Base-by-base conservation (phyloP, 176 grass and related monocot genomes). In the Bolboschoenus planiculmis region DNA sequence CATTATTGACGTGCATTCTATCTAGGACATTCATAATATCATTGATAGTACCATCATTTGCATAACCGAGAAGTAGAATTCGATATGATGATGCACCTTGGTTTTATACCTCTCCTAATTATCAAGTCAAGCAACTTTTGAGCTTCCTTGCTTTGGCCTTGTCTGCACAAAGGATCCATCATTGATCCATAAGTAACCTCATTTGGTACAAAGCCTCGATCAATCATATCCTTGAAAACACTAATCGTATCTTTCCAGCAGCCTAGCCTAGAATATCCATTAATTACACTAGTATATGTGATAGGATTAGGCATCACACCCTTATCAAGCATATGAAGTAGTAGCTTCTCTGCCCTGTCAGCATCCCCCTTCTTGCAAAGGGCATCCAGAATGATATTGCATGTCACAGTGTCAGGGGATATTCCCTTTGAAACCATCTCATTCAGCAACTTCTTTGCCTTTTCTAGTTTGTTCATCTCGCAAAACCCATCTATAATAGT, bases 351-450 rank as follows among this genome's bases (percentile, higher is more conserved):
- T 77, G 83, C 83, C 44, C 33, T 44, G 1, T 78, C 51, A 37
- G 29, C 5, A 7, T 78, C 74, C n/a, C 73, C 73, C 27, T 15
- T 42, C 40, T 53, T 50, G 35, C 36, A 78, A 53, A 79, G 23
- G 55, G 21, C 53, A 79, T 65, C 27, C 5, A 85, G 3, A 15
- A 42, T 59, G 43, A 53, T 78, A 31, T 16, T 46, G 30, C 40
- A 79, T 1, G 72, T 85, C 16, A 48, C 37, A 2, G 44, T 50
- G 42, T 66, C 1, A 18, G 48, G 67, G 13, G 21, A 39, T 59
- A 76, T 26, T 85, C 15, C 72, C 35, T 79, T 51, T 37, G 55
- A n/a, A 85, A 65, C 27, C 74, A 36, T 85, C 55, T 63, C 73
- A 59, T 34, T 35, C 30, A 42, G 6, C 14, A 78, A 37, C 57